Conservation (phyloP, 495 filamentous ascomycete genomes). For the Hypoxylon trugodes region DNA sequence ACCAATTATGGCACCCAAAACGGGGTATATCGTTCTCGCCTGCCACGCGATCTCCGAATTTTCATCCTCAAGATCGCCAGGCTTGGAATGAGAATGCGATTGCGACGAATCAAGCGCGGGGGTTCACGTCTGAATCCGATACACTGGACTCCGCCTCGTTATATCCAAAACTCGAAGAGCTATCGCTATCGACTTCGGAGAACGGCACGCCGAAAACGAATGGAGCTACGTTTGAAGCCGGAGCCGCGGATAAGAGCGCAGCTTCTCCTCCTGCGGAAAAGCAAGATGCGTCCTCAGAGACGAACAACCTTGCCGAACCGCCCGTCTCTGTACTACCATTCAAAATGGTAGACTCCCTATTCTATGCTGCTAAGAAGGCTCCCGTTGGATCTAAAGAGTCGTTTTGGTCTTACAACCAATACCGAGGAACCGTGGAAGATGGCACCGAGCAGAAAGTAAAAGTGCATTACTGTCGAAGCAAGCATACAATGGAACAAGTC, state of each 20-base stretch:
- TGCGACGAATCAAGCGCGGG: neutral
- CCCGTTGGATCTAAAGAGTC: slow-evolving; percentile 52
- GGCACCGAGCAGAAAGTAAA: slow-evolving; percentile 54
- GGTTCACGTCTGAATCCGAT: neutral
- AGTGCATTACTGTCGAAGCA: slow-evolving; percentile 79
- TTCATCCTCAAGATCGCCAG: slow-evolving; percentile 16
- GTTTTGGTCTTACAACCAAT: slow-evolving; percentile 74
- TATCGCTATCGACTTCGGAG: slow-evolving; percentile 3
- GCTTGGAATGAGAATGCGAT: neutral
- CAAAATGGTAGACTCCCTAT: slow-evolving; percentile 55
- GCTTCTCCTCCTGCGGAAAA: neutral
- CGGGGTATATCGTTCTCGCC: slow-evolving; percentile 52
- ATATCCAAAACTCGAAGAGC: slow-evolving; percentile 6
- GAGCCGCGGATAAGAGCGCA: slow-evolving; percentile 16
- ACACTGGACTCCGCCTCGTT: neutral
- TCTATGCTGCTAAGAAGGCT: slow-evolving; percentile 54
- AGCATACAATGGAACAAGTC: slow-evolving; percentile 70
- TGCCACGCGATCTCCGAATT: slow-evolving; percentile 15
- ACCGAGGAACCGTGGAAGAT: slow-evolving; percentile 56
- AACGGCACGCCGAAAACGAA: neutral
- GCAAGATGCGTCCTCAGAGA: neutral
- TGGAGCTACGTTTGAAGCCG: neutral
- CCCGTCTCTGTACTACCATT: slow-evolving; percentile 51
- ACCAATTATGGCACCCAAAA: slow-evolving; percentile 50
- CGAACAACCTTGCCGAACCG: slow-evolving; percentile 18